Conservation (phyloP, 2,329 filamentous ascomycete genomes). For the Geoglossum cookeanum region DNA sequence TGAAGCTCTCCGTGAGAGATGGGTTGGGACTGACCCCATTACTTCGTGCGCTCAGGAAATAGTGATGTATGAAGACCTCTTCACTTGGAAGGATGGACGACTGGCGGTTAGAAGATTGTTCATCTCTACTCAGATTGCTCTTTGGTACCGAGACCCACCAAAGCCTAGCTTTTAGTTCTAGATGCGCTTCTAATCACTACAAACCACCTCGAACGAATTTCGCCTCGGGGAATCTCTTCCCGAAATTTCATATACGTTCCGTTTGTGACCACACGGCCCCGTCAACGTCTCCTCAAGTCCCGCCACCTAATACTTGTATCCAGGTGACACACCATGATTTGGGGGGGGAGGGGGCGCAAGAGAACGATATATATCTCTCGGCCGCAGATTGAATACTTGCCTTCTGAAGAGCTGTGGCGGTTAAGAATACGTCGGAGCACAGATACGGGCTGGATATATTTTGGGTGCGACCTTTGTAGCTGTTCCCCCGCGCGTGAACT, state of each 20-base stretch:
- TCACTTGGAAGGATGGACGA: neutral
- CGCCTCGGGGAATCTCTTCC: neutral
- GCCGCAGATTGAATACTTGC: constrained; percentile 11
- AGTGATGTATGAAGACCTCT: neutral
- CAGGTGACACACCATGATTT: neutral
- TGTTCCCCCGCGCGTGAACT: no score
- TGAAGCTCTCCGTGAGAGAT: neutral
- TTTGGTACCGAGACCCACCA: neutral
- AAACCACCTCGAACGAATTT: neutral
- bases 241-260: neutral
- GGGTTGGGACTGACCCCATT: neutral
- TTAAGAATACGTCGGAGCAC: constrained; percentile 40
- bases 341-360: neutral
- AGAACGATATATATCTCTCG: neutral
- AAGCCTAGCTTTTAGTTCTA: neutral
- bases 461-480: neutral
- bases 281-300: neutral
- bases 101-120: neutral
- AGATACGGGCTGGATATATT: constrained; percentile 46
- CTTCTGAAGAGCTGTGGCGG: constrained; percentile 44
- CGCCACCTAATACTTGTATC: neutral
- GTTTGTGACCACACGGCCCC: neutral
- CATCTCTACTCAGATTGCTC: neutral
- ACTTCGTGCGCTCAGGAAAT: neutral
- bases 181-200: neutral